Conservation (phyloP, 805 yeast species). For the Cyberlindnera galapagoensis region DNA sequence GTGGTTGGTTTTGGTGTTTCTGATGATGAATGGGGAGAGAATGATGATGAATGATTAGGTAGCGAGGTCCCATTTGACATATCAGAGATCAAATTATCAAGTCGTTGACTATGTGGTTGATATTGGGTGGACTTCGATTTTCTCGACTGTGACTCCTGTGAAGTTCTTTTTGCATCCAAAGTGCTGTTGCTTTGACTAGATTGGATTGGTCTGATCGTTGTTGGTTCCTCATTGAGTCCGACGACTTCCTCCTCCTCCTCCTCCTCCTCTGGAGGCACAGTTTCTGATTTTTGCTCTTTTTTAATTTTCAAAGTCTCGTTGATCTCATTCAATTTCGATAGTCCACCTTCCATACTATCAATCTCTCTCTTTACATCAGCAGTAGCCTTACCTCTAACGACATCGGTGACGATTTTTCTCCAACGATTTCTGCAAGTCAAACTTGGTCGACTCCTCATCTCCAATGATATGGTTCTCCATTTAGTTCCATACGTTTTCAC, state of each 20-base stretch:
- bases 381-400: constrained; percentile 59
- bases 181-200: too few relatives aligned
- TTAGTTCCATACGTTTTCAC: constrained; percentile 75
- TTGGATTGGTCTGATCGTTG: too few relatives aligned
- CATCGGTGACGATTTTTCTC: constrained; percentile 78
- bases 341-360: constrained; percentile 38
- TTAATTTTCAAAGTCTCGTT: constrained; percentile 16
- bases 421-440: constrained; percentile 88
- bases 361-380: constrained; percentile 52
- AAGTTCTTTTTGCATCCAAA: neutral
- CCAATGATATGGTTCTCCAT: constrained; percentile 76
- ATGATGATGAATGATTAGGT: too few relatives aligned
- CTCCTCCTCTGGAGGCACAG: constrained; percentile 1
- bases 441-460: constrained; percentile 75
- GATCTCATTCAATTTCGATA: constrained; percentile 23
- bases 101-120: too few relatives aligned
- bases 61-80: too few relatives aligned
- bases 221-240: too few relatives aligned
- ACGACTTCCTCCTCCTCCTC: constrained; percentile 1
- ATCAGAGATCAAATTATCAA: too few relatives aligned
- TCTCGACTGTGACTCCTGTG: too few relatives aligned
- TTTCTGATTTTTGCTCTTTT: neutral
- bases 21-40: too few relatives aligned
- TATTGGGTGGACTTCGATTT: too few relatives aligned
- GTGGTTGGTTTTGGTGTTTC: constrained; percentile 23